Base-by-base conservation (phyloP, 768 basidiomycete genomes). In the Panellus pusillus region DNA sequence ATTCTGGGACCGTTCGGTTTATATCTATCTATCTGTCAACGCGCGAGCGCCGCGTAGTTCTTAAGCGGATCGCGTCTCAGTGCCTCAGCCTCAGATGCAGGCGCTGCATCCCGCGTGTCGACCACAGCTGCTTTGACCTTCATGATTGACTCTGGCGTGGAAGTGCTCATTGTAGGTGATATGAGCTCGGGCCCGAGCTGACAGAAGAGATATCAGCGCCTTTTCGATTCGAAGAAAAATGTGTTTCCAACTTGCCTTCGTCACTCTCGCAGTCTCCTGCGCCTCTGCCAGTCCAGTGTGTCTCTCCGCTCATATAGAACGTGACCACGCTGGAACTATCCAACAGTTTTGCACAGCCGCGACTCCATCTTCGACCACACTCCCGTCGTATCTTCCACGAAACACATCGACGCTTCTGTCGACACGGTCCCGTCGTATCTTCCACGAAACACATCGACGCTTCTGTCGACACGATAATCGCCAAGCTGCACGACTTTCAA, bases 41-140 rank as follows among this genome's bases (percentile, higher is more conserved):
- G 18, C 15, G 8, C 19, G 18, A 32, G 31, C n/a, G 39, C 39
- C 14, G 35, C 60, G 67, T 91, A 90, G 64, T 92, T 91, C 74
- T 89, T 91, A 65, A 92, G 70, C 2, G 90, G 90, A 65, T 91
- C 87, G 61, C 81, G 88, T 54, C 89, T 75, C 53, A 92, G 65
- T 1, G 87, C 89, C 65, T 92, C 90, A 29, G 87, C 87, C 67
- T 91, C 89, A 2, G 85, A 81, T 28, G 76, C 70, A 36, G 77
- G 68, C 19, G 66, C 61, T 9, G 74, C 68, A 11, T 74, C 78
- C 60, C 72, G 77, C 47, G 69, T 58, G 52, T 76, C 71, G 52
- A 71, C 68, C 56, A 72, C 24, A 24, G 6, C 24, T 24, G 24
- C 74, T 70, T 86, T 88, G 47, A 77, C 75, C 65, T 82, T 89